Evolutionary conservation across 805 yeast genomes (phyloP), one percentile per base, ranked within the genome.

Genomic region (Yarrowia divulgata): DNA sequence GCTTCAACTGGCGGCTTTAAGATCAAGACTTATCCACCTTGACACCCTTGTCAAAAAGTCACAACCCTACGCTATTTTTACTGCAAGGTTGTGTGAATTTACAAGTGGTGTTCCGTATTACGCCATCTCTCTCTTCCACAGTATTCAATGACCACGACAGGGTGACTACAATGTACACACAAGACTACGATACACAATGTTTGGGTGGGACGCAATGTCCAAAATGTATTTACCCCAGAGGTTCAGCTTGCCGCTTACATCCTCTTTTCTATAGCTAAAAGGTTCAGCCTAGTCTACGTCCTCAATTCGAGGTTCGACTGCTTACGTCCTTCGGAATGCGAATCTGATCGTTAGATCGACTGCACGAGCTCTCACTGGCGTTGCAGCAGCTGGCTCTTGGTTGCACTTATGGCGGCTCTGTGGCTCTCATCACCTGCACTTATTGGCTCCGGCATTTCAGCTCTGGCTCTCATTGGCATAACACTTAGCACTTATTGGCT

Each of bases 181-280:
- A n/a, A n/a, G n/a, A 8, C 46, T 43, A 43, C 46, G 7, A 8
- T 23, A 8, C 23, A n/a, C 19, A n/a, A n/a, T 23, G n/a, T n/a
- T 43, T 42, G 18, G 45, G 45, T 43, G 46, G 46, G 46, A 43
- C 46, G n/a, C 23, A 7, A n/a, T 18, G 46, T n/a, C 46, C 46
- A n/a, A 14, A 43, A n/a, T 18, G n/a, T 43, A 43, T 43, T 43
- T n/a, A 14, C 46, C 46, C 46, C 10, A 43, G 46, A 43, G 46
- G 46, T 43, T 43, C 46, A 12, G 46, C 46, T 43, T 12, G 9
- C n/a, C 12, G 46, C 46, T 12, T 43, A 43, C 46, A 18, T n/a
- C 46, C 46, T 43, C 46, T 43, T 4, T 39, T 35, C 39, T 35
- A 35, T 35, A 40, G 7, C 43, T 40, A 40, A 40, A 40, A 40